These are phyloP conservation scores for Silybum marianum DNA, from an alignment of 129 eudicot species.

Conservation along the genomic window DNA sequence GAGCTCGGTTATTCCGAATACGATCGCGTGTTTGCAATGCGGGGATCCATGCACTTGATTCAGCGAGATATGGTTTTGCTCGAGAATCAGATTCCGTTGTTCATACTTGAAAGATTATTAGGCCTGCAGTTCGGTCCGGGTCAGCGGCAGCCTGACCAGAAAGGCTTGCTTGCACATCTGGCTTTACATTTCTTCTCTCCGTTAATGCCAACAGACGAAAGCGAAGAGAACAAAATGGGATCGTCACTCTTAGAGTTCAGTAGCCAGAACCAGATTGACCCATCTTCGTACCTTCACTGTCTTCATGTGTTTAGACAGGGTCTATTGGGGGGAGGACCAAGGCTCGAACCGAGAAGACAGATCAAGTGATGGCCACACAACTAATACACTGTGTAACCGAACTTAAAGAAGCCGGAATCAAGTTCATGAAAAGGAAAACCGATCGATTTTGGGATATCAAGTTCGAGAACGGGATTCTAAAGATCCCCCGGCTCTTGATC, in stretches of 20 bases:
- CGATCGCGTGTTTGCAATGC: slow-evolving; percentile 84
- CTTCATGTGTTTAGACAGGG: slow-evolving; percentile 76
- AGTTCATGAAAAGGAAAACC: slow-evolving; percentile 59
- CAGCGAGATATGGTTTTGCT: slow-evolving; percentile 94
- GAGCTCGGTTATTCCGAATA: slow-evolving; percentile 66
- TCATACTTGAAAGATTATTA: slow-evolving; percentile 59
- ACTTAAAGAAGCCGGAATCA: slow-evolving; percentile 74
- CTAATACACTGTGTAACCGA: slow-evolving; percentile 73
- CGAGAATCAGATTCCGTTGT: slow-evolving; percentile 20
- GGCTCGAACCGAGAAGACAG: slow-evolving; percentile 52
- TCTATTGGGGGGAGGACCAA: slow-evolving; percentile 50
- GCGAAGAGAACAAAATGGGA: slow-evolving; percentile 44
- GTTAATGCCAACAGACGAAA: slow-evolving; percentile 82
- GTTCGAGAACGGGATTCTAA: slow-evolving; percentile 56
- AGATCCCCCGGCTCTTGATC: slow-evolving; percentile 67
- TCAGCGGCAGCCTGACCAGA: slow-evolving; percentile 37
- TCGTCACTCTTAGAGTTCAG: slow-evolving; percentile 36
- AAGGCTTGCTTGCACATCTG: slow-evolving; percentile 60
- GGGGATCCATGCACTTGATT: slow-evolving; percentile 86
- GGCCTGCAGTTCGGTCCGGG: slow-evolving; percentile 57
- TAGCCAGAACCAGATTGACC: slow-evolving; percentile 50
- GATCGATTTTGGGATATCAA: slow-evolving; percentile 71
- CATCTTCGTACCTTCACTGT: slow-evolving; percentile 75
- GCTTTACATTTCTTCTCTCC: slow-evolving; percentile 81
- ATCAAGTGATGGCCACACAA: slow-evolving; percentile 71